A percentile compares a stretch with the other conserved stretches of the same genome.
Conservation (phyloP, 768 basidiomycete species). For the Galerina sulciceps region DNA sequence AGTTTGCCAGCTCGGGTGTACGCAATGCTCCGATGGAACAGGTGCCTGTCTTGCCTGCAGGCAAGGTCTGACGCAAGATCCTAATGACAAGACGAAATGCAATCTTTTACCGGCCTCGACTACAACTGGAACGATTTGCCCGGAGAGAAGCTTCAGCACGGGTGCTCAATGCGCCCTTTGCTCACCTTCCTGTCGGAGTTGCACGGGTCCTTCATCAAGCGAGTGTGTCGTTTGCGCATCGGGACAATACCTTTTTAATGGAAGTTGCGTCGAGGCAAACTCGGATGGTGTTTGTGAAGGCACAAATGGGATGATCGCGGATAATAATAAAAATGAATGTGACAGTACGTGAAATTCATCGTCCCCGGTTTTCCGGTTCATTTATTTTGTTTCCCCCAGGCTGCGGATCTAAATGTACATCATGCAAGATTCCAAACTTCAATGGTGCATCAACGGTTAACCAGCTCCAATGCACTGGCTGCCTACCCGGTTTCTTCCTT, state of each 20-base stretch:
- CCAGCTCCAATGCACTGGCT: slow-evolving; percentile 75
- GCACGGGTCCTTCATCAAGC: slow-evolving; percentile 67
- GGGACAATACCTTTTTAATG: slow-evolving; percentile 66
- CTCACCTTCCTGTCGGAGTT: slow-evolving; percentile 71
- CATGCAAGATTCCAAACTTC: slow-evolving; percentile 78
- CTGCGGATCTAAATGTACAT: slow-evolving; percentile 83
- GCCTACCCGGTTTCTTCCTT: slow-evolving; percentile 77
- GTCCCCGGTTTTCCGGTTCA: background rate
- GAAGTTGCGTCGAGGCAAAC: slow-evolving; percentile 70
- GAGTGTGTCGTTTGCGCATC: slow-evolving; percentile 72
- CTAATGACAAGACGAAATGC: slow-evolving; percentile 71
- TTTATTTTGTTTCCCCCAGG: slow-evolving; percentile 42
- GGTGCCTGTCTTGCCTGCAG: slow-evolving; percentile 78
- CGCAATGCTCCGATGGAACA: slow-evolving; percentile 65
- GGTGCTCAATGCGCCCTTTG: slow-evolving; percentile 60
- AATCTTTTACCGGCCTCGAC: slow-evolving; percentile 53
- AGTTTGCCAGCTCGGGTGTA: slow-evolving; percentile 80
- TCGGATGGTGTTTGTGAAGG: slow-evolving; percentile 75
- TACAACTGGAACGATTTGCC: slow-evolving; percentile 59
- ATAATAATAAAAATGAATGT: slow-evolving; percentile 83
- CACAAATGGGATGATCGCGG: slow-evolving; percentile 67
- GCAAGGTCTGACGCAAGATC: slow-evolving; percentile 67
- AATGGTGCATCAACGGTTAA: slow-evolving; percentile 65
- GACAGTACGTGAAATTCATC: slow-evolving; percentile 60
- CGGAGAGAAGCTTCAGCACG: slow-evolving; percentile 64